These are phyloP conservation scores for Mortierella sp. DNA, from an alignment of 371 early-diverging fungal species.

Conservation along the genomic window DNA sequence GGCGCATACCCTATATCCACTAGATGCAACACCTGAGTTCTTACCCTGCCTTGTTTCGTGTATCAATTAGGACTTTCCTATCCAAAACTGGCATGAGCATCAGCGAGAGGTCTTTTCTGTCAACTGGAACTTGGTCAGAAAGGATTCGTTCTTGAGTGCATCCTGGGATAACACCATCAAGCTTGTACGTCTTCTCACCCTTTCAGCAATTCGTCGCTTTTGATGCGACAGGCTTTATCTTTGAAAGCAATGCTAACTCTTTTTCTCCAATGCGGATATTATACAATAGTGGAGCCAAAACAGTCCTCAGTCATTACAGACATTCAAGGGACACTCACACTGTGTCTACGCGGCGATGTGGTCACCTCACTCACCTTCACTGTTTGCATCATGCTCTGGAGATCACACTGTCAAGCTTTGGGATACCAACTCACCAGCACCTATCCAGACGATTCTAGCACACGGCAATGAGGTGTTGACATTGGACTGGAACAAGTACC, in stretches of 20 bases:
- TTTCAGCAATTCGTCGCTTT: neutral
- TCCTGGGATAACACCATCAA: slow-evolving; percentile 97
- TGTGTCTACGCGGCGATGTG: slow-evolving; percentile 92
- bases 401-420: slow-evolving; percentile 93
- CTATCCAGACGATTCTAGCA: slow-evolving; percentile 84
- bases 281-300: slow-evolving; percentile 88
- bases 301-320: slow-evolving; percentile 80
- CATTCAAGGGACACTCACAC: slow-evolving; percentile 87
- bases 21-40: neutral
- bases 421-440: slow-evolving; percentile 81
- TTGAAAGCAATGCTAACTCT: neutral
- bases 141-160: slow-evolving; percentile 89
- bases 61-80: slow-evolving; percentile 82
- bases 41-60: neutral
- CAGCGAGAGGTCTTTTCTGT: slow-evolving; percentile 93
- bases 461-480: slow-evolving; percentile 91
- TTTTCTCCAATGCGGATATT: neutral
- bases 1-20: neutral
- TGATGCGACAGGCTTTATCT: neutral
- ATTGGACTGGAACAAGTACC: slow-evolving; percentile 97
- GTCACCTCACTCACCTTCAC: slow-evolving; percentile 85
- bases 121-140: slow-evolving; percentile 93
- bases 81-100: slow-evolving; percentile 95
- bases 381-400: slow-evolving; percentile 91
- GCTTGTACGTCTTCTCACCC: slow-evolving; percentile 70